These are phyloP conservation scores for Xylaria intraflava DNA, from an alignment of 495 filamentous ascomycete genomes.

Conservation along the genomic window DNA sequence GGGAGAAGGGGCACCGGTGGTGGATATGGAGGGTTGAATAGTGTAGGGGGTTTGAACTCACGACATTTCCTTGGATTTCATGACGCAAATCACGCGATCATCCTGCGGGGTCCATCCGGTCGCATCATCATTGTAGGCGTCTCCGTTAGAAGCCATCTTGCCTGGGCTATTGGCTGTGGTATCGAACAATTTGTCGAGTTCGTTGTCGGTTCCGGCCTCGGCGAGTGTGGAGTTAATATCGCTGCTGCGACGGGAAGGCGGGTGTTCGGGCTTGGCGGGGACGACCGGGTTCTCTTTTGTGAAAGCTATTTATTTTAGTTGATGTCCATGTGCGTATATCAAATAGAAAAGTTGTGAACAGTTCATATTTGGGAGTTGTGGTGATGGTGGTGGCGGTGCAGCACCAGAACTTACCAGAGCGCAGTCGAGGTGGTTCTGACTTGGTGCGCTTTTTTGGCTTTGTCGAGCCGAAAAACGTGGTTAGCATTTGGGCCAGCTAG, in stretches of 20 bases:
- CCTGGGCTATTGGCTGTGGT: neutral
- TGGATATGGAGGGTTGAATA: no score
- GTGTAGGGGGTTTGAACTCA: constrained; percentile 1
- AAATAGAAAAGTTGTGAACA: no score
- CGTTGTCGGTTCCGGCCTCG: neutral
- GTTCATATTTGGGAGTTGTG: no score
- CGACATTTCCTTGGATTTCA: constrained; percentile 5
- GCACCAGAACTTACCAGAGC: no score
- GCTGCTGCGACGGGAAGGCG: neutral
- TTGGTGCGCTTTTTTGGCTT: no score
- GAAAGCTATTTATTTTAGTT: neutral
- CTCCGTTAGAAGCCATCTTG: neutral
- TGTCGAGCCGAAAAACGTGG: no score
- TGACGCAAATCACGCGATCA: constrained; percentile 2
- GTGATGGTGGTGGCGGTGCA: no score
- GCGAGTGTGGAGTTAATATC: constrained; percentile 4
- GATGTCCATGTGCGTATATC: no score
- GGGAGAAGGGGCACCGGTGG: neutral
- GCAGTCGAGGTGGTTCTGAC: no score
- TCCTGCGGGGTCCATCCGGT: constrained; percentile 7
- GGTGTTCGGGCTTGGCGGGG: neutral
- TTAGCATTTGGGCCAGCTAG: no score
- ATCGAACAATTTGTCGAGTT: neutral
- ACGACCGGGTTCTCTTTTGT: no score
- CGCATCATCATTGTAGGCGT: neutral